Percentiles rank a stretch among this genome's conserved stretches.
Evolutionary conservation across 2,329 filamentous ascomycete genomes (phyloP).

Genomic region (Juglanconis juglandina): DNA sequence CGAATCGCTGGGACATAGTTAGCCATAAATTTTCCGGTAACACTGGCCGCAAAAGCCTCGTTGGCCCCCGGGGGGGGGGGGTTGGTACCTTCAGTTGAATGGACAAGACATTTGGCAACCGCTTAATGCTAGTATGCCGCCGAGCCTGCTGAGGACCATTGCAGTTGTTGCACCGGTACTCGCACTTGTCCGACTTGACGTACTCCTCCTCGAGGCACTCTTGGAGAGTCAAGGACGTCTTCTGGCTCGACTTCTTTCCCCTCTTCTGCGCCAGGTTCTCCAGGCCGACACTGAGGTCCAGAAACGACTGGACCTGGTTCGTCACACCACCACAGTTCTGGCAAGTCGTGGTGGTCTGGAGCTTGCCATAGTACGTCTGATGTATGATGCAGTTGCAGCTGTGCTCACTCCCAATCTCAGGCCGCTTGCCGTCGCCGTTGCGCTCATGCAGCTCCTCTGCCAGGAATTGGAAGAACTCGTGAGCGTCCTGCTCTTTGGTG

Average conservation of each 20-base stretch:
- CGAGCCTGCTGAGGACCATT: slow-evolving; percentile 72
- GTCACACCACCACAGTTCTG: slow-evolving; percentile 81
- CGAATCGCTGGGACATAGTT: slow-evolving; percentile 54
- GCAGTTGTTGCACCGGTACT: slow-evolving; percentile 84
- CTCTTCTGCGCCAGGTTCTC: slow-evolving; percentile 68
- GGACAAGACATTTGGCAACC: slow-evolving; percentile 81
- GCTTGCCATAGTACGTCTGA: slow-evolving; percentile 88
- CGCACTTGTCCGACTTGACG: slow-evolving; percentile 80
- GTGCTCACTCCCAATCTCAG: slow-evolving; percentile 56
- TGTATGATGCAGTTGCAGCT: slow-evolving; percentile 88
- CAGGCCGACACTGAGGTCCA: slow-evolving; percentile 87
- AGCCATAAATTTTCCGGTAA: background rate
- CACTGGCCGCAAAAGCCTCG: background rate
- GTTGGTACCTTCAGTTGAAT: slow-evolving; percentile 82
- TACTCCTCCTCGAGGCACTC: slow-evolving; percentile 84
- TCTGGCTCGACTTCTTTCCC: slow-evolving; percentile 49
- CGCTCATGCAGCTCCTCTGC: slow-evolving; percentile 86
- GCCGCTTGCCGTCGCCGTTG: slow-evolving; percentile 67
- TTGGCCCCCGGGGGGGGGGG: too few relatives aligned
- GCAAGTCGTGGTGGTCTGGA: slow-evolving; percentile 87
- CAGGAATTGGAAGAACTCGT: slow-evolving; percentile 95
- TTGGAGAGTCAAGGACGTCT: slow-evolving; percentile 54
- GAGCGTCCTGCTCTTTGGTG: slow-evolving; percentile 93
- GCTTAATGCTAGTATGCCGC: slow-evolving; percentile 80
- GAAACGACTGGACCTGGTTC: slow-evolving; percentile 80